Percentiles rank a stretch among this genome's conserved stretches.
Evolutionary conservation across 306 rosid species (phyloP).

Genomic region (Trichosanthes truncata): DNA sequence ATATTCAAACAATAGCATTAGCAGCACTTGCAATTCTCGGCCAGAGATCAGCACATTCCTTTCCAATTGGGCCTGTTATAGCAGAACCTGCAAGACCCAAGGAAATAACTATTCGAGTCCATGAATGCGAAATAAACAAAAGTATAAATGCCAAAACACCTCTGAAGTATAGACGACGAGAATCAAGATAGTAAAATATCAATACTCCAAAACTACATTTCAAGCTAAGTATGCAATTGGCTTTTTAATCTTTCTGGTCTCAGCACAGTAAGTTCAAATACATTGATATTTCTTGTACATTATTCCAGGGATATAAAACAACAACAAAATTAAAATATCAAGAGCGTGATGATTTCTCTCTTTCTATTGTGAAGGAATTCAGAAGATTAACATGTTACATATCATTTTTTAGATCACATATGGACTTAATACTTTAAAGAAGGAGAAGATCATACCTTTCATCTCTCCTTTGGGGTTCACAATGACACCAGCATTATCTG

Average conservation of each 20-base stretch:
- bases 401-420: background rate
- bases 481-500: slow-evolving; percentile 10
- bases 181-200: background rate
- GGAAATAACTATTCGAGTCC: background rate
- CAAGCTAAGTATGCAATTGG: background rate
- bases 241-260: background rate
- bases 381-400: background rate
- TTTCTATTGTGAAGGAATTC: background rate
- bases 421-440: background rate
- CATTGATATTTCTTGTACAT: background rate
- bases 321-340: background rate
- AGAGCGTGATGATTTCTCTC: background rate
- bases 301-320: background rate
- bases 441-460: slow-evolving; percentile 4
- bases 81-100: slow-evolving; percentile 7
- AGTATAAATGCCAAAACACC: background rate
- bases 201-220: background rate
- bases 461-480: slow-evolving; percentile 18
- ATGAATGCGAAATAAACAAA: background rate
- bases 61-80: slow-evolving; percentile 14
- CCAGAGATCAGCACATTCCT: slow-evolving; percentile 17
- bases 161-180: background rate
- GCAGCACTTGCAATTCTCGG: slow-evolving; percentile 16
- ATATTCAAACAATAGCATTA: slow-evolving; percentile 8
- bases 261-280: background rate